phyloP scores from a whole-genome alignment of 805 yeast species.

The Lipomyces lipofer region DNA sequence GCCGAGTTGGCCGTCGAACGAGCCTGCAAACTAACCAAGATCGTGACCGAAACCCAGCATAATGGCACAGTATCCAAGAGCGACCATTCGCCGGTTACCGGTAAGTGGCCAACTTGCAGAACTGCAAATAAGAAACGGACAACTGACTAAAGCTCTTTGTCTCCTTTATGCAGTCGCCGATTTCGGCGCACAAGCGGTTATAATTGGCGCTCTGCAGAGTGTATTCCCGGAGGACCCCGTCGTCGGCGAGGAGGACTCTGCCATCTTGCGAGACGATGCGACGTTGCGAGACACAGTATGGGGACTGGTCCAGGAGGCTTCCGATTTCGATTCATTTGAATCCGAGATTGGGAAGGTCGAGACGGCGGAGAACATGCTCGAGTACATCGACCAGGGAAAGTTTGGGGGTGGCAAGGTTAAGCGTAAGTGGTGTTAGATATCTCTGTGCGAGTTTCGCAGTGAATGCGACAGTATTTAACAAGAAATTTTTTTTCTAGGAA shows the following conservation, averaged over 20 bases:
- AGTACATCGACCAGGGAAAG: conserved; percentile 75
- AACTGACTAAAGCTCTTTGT: neutral
- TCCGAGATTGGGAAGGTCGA: conserved; percentile 35
- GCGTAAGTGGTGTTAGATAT: conserved; percentile 4
- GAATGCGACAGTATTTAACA: neutral
- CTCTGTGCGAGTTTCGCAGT: neutral
- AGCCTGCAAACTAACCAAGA: conserved; percentile 75
- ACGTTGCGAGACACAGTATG: conserved; percentile 58
- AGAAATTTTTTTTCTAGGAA: conserved; percentile 47
- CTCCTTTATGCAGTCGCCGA: conserved; percentile 57
- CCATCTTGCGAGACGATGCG: conserved; percentile 55
- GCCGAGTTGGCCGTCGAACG: conserved; percentile 90
- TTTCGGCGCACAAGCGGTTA: conserved; percentile 91
- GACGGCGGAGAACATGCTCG: conserved; percentile 52
- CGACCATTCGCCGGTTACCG: conserved; percentile 92
- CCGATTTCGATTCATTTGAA: conserved; percentile 33
- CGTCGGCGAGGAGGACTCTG: conserved; percentile 93
- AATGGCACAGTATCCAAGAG: conserved; percentile 58
- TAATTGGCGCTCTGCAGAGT: conserved; percentile 75
- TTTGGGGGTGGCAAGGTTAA: conserved; percentile 77
- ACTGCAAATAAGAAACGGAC: neutral
- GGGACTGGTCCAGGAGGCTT: conserved; percentile 54
- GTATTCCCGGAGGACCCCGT: conserved; percentile 83
- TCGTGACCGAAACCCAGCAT: conserved; percentile 50
- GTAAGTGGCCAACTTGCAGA: conserved; percentile 37